Evolutionary conservation across 2,329 filamentous ascomycete species (phyloP).

Genomic region (Cladophialophora chaetospira): DNA sequence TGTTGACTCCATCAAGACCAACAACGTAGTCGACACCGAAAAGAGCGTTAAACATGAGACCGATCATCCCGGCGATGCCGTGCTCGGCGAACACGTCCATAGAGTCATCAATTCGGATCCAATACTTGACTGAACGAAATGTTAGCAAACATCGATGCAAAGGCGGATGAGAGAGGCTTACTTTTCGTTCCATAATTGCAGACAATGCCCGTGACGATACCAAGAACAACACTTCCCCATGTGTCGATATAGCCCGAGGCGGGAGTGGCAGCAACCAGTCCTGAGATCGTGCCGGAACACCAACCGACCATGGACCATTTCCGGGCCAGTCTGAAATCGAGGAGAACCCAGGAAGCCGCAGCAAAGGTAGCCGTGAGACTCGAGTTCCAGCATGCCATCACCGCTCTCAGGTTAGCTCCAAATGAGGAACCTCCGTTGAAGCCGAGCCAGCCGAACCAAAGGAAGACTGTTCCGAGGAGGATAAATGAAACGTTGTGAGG

Average conservation of each 20-base stretch:
- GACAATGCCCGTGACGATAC: conserved; percentile 64
- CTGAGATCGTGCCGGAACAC: conserved; percentile 86
- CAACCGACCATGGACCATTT: conserved; percentile 96
- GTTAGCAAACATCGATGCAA: neutral
- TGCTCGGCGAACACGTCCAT: conserved; percentile 92
- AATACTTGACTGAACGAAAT: conserved; percentile 61
- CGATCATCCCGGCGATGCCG: conserved; percentile 78
- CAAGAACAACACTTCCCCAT: conserved; percentile 64
- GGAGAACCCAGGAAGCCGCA: conserved; percentile 88
- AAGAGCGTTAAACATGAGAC: conserved; percentile 75
- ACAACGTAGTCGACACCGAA: conserved; percentile 76
- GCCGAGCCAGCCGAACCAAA: conserved; percentile 98
- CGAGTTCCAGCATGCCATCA: conserved; percentile 98
- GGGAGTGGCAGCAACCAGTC: conserved; percentile 84
- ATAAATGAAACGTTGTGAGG: conserved; percentile 98
- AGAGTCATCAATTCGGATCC: conserved; percentile 79
- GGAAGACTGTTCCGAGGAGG: conserved; percentile 88
- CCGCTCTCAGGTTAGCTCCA: conserved; percentile 88
- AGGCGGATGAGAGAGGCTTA: conserved; percentile 47
- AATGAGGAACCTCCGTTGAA: conserved; percentile 98
- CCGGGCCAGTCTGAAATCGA: conserved; percentile 89
- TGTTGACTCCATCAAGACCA: conserved; percentile 67
- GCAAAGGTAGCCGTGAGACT: conserved; percentile 91
- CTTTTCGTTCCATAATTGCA: conserved; percentile 88
- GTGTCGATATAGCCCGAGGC: conserved; percentile 62